Base-by-base conservation (phyloP, 257 asterid species). In the Handroanthus guayacan region DNA sequence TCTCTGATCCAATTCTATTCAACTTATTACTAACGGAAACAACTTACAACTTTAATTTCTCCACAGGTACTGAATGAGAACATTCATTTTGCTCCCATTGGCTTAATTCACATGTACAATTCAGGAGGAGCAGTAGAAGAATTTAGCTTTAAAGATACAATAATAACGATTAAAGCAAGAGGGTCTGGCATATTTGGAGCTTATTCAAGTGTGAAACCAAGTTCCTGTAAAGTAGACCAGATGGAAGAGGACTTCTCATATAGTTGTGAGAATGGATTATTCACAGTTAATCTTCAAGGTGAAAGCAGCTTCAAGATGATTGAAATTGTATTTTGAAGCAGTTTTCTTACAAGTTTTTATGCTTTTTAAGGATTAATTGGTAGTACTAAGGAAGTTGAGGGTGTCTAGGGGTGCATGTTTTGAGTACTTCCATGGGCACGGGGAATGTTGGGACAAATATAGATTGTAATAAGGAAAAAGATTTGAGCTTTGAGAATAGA, bases 111-210 rank as follows among this genome's bases (percentile, higher is more conserved):
- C 71, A 85, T 85, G 89, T 85, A 83, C 77, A 85, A 85, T 67
- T 82, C 89, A 1, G 87, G 89, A 67, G 89, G 89, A 55, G 87
- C 89, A 38, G 57, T 77, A 1, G 82, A 82, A 69, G 80, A 68
- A 0, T 81, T 64, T 14, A 78, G 45, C 62, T 78, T 58, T 36
- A 58, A 48, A 2, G 79, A 69, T 41, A 63, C 44, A 11, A 45
- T 83, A 11, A 45, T 83, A 10, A 74, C 63, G 12, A 72, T 82
- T 38, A 76, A 39, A 78, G 83, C 80, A 9, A 65, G 89, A 76
- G 91, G 94, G 25, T 67, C 77, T 47, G 91, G 94, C 34, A 34
- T 80, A 11, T 82, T 89, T 62, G 94, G 94, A 77, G 89, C 91
- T 41, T 89, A 85, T 78, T 89, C 91, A 3, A 87, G 84, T 69